Conservation (phyloP, 106 monocot genomes). For the Iris macrosiphon region DNA sequence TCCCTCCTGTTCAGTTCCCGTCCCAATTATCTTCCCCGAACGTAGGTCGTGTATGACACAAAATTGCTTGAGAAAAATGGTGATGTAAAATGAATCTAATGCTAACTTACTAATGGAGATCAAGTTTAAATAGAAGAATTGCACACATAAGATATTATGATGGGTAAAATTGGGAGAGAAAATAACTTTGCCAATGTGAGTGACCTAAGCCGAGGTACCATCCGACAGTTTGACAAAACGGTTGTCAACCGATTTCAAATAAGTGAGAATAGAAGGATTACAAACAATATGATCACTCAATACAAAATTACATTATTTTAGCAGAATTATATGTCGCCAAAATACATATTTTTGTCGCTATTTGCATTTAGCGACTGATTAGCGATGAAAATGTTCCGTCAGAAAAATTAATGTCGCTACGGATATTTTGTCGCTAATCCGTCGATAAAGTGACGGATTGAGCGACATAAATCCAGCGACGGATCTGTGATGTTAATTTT, state of each 20-base stretch:
- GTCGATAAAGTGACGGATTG: too few relatives aligned
- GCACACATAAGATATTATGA: neutral
- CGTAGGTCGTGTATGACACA: constrained; percentile 1
- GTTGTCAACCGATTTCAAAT: neutral
- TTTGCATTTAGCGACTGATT: too few relatives aligned
- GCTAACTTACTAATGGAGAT: neutral
- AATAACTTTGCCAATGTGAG: neutral
- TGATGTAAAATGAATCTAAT: neutral
- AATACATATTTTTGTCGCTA: too few relatives aligned
- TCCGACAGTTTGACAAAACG: neutral
- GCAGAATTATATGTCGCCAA: too few relatives aligned
- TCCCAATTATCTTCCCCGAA: too few relatives aligned
- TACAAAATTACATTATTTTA: too few relatives aligned
- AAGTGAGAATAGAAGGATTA: neutral
- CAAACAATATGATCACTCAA: neutral
- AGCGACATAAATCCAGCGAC: too few relatives aligned
- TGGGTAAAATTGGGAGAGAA: neutral
- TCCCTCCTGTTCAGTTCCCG: constrained; percentile 3
- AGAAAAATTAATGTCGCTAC: too few relatives aligned
- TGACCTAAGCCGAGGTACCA: neutral
- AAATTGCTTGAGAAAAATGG: neutral
- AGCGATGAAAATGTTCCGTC: too few relatives aligned
- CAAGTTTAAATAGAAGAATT: neutral
- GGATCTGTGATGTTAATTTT: too few relatives aligned
- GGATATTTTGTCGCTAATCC: too few relatives aligned